These are phyloP conservation scores for Exserohilum turcica DNA, from an alignment of 2,329 filamentous ascomycete species.

Conservation along the genomic window DNA sequence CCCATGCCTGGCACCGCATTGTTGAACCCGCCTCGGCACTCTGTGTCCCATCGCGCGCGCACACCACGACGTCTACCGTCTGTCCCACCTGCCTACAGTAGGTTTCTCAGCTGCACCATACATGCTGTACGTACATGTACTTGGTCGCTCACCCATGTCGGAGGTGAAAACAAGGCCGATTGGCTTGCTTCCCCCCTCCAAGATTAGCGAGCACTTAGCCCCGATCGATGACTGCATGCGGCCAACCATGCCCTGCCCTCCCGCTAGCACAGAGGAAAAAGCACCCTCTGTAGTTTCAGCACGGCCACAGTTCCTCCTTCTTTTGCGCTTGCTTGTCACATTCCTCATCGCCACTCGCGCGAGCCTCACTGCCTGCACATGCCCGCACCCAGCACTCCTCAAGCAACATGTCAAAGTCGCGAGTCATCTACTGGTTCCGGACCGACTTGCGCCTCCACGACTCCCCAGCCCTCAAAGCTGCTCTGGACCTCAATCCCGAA, in stretches of 20 bases:
- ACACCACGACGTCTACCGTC: too few relatives aligned
- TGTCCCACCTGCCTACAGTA: not conserved
- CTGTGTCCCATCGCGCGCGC: not conserved
- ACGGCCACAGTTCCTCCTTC: not conserved
- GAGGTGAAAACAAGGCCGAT: constrained; percentile 3
- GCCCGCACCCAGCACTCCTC: not conserved
- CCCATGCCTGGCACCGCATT: not conserved
- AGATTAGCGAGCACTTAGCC: constrained; percentile 15
- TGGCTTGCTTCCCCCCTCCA: constrained; percentile 1
- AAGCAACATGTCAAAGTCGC: constrained; percentile 48
- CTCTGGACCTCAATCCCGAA: constrained; percentile 70
- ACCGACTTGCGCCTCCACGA: constrained; percentile 80
- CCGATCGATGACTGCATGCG: constrained; percentile 41
- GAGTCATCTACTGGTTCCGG: constrained; percentile 78
- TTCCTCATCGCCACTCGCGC: not conserved
- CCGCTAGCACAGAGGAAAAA: not conserved
- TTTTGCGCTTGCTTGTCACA: not conserved
- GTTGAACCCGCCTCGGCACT: not conserved
- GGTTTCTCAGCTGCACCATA: not conserved
- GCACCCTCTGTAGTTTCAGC: constrained; percentile 11
- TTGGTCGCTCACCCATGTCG: not conserved
- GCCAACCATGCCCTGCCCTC: constrained; percentile 23
- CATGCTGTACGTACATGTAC: too few relatives aligned
- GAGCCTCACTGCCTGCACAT: not conserved
- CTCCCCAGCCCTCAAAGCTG: constrained; percentile 73